phyloP scores from a whole-genome alignment of 176 grass and related monocot genomes.

The Raddia distichophylla region DNA sequence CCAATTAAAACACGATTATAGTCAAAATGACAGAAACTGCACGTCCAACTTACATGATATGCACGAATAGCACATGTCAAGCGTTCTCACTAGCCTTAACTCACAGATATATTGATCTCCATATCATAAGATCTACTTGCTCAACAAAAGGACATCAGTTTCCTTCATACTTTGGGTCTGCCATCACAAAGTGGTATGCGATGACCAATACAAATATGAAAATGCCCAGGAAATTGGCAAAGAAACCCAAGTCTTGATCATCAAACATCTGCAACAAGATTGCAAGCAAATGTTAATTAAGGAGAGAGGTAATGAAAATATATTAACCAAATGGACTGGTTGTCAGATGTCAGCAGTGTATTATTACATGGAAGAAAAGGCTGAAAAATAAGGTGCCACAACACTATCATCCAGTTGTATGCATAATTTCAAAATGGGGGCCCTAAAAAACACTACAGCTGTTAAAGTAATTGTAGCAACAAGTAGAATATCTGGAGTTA shows the following conservation, averaged over 20 bases:
- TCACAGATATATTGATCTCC: not conserved
- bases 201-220: conserved; percentile 88
- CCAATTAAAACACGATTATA: conserved; percentile 6
- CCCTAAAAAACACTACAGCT: not conserved
- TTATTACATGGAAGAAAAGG: not conserved
- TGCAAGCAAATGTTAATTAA: conserved; percentile 3
- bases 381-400: not conserved
- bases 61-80: not conserved
- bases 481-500: not conserved
- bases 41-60: not conserved
- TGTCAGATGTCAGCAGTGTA: not conserved
- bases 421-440: not conserved
- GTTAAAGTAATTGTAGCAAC: not conserved
- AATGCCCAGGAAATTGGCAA: conserved; percentile 89
- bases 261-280: conserved; percentile 78
- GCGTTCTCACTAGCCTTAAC: not conserved
- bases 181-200: conserved; percentile 84
- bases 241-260: conserved; percentile 89
- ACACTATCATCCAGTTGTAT: not conserved
- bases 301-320: not conserved
- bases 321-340: conserved; percentile 6
- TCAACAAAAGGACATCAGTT: conserved; percentile 44
- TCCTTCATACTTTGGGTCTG: conserved; percentile 78
- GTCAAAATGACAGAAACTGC: conserved; percentile 12
- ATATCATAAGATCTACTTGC: conserved; percentile 6